Evolutionary conservation across 2,329 filamentous ascomycete genomes (phyloP).

Genomic region (Ascochyta lentis): DNA sequence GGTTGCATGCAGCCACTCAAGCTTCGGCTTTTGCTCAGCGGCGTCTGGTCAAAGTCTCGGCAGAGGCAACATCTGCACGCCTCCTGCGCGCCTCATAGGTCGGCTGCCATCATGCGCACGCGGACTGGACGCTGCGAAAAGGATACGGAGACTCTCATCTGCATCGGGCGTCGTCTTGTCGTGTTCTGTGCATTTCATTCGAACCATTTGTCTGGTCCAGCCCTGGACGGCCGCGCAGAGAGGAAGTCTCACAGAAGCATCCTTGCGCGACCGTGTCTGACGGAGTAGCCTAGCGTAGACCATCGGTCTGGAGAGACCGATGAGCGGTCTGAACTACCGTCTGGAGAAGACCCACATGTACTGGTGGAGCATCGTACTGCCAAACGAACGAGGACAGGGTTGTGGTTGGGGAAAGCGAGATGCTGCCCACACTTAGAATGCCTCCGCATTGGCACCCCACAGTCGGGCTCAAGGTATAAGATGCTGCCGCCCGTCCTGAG

Average conservation of each 20-base stretch:
- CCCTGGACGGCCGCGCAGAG: slow-evolving; percentile 12
- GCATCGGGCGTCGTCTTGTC: not conserved
- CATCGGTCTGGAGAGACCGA: slow-evolving; percentile 1
- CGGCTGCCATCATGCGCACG: not conserved
- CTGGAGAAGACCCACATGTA: slow-evolving; percentile 13
- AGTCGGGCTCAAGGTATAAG: slow-evolving; percentile 9
- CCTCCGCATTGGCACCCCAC: slow-evolving; percentile 20
- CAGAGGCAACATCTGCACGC: slow-evolving; percentile 8
- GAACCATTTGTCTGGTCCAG: not conserved
- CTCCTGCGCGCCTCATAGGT: slow-evolving; percentile 14
- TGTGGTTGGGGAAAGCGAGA: slow-evolving; percentile 3
- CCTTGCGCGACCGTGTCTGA: slow-evolving; percentile 2
- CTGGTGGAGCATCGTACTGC: not conserved
- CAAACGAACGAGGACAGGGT: slow-evolving; percentile 1
- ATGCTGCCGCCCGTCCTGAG: not conserved
- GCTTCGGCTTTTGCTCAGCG: slow-evolving; percentile 17
- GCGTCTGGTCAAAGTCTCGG: slow-evolving; percentile 8
- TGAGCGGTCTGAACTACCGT: slow-evolving; percentile 2
- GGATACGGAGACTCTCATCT: slow-evolving; percentile 1
- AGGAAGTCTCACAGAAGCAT: not conserved
- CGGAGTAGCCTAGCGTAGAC: slow-evolving; percentile 3
- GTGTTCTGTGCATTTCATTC: not conserved
- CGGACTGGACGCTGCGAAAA: slow-evolving; percentile 4
- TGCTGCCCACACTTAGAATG: not conserved
- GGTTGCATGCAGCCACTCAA: slow-evolving; percentile 14